Evolutionary conservation across 2,329 filamentous ascomycete genomes (phyloP).

Genomic region (Cladophialophora carrionii): DNA sequence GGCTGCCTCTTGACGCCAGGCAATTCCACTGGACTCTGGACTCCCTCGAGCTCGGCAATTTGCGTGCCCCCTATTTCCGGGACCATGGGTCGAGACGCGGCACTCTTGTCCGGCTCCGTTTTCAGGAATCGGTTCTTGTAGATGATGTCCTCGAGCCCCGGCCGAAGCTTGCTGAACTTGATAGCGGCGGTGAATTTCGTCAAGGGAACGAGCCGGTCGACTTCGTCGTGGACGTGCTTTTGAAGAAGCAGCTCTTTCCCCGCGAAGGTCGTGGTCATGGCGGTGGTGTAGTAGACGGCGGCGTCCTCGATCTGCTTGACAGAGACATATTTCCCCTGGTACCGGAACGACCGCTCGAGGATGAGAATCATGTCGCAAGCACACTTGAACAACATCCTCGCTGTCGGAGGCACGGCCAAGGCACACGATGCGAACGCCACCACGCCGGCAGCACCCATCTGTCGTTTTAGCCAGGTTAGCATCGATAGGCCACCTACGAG

Average conservation of each 20-base stretch:
- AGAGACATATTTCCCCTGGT: conserved; percentile 36
- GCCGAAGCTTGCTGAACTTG: conserved; percentile 30
- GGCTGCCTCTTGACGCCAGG: conserved; percentile 9
- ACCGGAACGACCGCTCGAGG: conserved; percentile 41
- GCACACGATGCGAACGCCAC: conserved; percentile 37
- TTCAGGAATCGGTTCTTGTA: conserved; percentile 38
- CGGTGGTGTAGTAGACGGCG: conserved; percentile 36
- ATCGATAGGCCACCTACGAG: neutral
- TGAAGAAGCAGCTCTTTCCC: conserved; percentile 36
- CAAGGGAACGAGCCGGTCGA: conserved; percentile 34
- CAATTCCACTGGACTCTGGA: conserved; percentile 22
- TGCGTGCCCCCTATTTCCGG: conserved; percentile 21
- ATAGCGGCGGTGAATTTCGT: conserved; percentile 29
- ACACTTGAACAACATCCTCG: conserved; percentile 43
- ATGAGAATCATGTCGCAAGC: conserved; percentile 44
- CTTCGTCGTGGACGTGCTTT: conserved; percentile 35
- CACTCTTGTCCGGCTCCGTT: conserved; percentile 19
- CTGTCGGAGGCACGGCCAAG: conserved; percentile 41
- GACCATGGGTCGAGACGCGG: conserved; percentile 1
- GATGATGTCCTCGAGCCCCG: conserved; percentile 35
- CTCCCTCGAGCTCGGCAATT: conserved; percentile 27
- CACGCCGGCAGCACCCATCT: conserved; percentile 39
- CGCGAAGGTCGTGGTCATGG: conserved; percentile 33
- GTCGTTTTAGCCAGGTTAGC: conserved; percentile 5
- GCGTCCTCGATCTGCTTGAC: conserved; percentile 38